A percentile compares a stretch with the other conserved stretches of the same genome.
Conservation (phyloP, 2,329 filamentous ascomycete genomes). For the Botrytis hyacinthi region DNA sequence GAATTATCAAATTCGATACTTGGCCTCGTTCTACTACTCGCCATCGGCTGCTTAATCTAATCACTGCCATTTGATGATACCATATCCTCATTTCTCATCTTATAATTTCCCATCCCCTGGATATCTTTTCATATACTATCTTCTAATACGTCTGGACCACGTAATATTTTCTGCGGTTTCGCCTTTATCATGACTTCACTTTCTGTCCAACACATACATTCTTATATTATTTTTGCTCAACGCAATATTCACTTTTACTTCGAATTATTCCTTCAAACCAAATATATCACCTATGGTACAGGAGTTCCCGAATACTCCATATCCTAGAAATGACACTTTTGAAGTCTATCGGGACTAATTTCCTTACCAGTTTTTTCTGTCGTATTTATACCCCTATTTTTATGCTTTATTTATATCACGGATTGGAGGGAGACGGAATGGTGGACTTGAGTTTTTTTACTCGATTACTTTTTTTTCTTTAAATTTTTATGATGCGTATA, state of each 20-base stretch:
- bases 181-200: conserved; percentile 1
- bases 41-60: conserved; percentile 15
- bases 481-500: conserved; percentile 12
- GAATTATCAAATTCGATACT: conserved; percentile 16
- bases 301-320: not conserved
- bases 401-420: not conserved
- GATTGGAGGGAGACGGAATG: not conserved
- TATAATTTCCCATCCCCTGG: not conserved
- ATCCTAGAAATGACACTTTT: not conserved
- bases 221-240: conserved; percentile 3
- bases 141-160: conserved; percentile 23
- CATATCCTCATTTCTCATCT: not conserved
- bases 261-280: not conserved
- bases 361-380: not conserved
- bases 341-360: not conserved
- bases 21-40: conserved; percentile 8
- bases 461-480: not conserved
- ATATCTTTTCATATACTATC: conserved; percentile 1
- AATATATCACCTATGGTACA: not conserved
- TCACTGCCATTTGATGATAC: not conserved
- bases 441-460: not conserved
- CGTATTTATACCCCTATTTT: conserved; percentile 13
- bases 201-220: conserved; percentile 14
- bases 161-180: conserved; percentile 11
- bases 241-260: not conserved